A percentile compares a stretch with the other conserved stretches of the same genome.
These are phyloP conservation scores for Clitopilus passeckerianus DNA, from an alignment of 768 basidiomycete species.

Conservation along the genomic window DNA sequence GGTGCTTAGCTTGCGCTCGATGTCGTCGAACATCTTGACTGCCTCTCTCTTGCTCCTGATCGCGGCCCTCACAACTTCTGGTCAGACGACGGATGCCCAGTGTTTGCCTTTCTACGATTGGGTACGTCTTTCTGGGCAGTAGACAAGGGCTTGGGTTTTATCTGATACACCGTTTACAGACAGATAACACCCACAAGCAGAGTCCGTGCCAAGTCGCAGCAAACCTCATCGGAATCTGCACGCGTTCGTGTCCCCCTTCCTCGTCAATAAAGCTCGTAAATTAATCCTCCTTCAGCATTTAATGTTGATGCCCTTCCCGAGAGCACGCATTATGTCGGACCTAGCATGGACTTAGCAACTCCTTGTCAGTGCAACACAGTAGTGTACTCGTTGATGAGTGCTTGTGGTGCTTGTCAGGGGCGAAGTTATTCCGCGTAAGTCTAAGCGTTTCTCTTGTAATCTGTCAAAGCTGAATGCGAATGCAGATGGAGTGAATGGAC, in stretches of 20 bases:
- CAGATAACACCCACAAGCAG: slow-evolving; percentile 39
- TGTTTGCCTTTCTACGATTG: slow-evolving; percentile 37
- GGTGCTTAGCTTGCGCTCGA: slow-evolving; percentile 12
- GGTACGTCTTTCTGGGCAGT: slow-evolving; percentile 19
- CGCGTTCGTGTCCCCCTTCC: slow-evolving; percentile 23
- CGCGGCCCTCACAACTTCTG: slow-evolving; percentile 13
- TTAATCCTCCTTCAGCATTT: slow-evolving; percentile 16
- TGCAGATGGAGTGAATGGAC: slow-evolving; percentile 50
- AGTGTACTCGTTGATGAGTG: slow-evolving; percentile 49
- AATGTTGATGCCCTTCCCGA: slow-evolving; percentile 25
- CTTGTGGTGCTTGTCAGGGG: slow-evolving; percentile 55
- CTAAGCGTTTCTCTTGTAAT: slow-evolving; percentile 7
- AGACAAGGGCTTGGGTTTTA: neutral
- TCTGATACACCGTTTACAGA: slow-evolving; percentile 17
- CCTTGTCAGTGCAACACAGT: slow-evolving; percentile 53
- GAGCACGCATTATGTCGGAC: slow-evolving; percentile 33
- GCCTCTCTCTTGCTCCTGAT: slow-evolving; percentile 16
- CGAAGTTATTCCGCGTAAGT: slow-evolving; percentile 29
- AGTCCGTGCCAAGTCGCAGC: slow-evolving; percentile 44
- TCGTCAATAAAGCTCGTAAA: neutral
- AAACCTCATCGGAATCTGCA: slow-evolving; percentile 37
- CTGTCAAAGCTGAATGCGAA: slow-evolving; percentile 2
- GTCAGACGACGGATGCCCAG: slow-evolving; percentile 31
- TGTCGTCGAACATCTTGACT: slow-evolving; percentile 12
- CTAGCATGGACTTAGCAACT: slow-evolving; percentile 28